Evolutionary conservation across 192 early-diverging fungal species (phyloP).

Genomic region (Mortierella claussenii): DNA sequence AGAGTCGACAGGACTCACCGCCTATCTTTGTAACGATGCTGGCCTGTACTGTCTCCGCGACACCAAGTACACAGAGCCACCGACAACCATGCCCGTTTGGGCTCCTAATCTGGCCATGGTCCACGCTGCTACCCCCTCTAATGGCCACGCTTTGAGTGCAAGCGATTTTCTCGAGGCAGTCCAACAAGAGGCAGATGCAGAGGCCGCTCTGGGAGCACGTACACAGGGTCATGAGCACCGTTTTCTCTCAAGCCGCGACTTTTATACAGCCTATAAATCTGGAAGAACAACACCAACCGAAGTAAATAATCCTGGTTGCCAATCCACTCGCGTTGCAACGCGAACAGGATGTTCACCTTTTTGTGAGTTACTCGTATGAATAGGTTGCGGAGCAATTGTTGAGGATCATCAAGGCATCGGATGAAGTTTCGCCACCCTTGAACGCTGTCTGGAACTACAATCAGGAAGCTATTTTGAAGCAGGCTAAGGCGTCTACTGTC

Average conservation of each 20-base stretch:
- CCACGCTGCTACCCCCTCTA: neutral
- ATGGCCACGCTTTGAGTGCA: neutral
- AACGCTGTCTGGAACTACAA: constrained; percentile 46
- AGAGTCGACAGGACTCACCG: constrained; percentile 17
- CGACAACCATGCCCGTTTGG: constrained; percentile 51
- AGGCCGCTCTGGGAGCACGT: constrained; percentile 2
- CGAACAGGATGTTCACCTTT: too few species aligned
- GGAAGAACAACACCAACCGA: constrained; percentile 41
- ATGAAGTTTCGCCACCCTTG: constrained; percentile 26
- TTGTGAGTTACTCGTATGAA: neutral
- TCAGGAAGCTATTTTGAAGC: constrained; percentile 52
- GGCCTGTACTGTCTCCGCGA: constrained; percentile 39
- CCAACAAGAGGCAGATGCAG: constrained; percentile 12
- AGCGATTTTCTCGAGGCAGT: constrained; percentile 5
- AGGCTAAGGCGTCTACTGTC: constrained; percentile 64
- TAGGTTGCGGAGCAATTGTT: constrained; percentile 53
- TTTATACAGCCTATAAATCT: constrained; percentile 54
- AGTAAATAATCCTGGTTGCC: too few species aligned
- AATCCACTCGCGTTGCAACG: too few species aligned
- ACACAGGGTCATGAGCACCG: neutral
- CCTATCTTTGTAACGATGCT: constrained; percentile 41
- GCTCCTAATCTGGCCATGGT: constrained; percentile 23
- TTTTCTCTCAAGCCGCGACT: constrained; percentile 56
- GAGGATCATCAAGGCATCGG: constrained; percentile 19
- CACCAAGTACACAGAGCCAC: constrained; percentile 32